Base-by-base conservation (phyloP, 1,139 yeast genomes). In the Dujonia santamariae region DNA sequence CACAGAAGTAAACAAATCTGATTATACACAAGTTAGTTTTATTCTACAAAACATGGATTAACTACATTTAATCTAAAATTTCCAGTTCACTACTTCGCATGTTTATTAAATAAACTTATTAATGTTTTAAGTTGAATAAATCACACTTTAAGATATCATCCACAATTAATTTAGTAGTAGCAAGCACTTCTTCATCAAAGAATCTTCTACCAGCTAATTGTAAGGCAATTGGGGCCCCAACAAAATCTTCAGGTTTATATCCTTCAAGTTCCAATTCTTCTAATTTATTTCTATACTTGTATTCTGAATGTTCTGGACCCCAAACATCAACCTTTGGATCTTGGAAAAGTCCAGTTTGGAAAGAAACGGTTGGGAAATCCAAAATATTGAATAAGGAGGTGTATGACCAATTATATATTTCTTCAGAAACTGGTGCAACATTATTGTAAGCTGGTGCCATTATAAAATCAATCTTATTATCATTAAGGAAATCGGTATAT, bases 341-440 rank as follows among this genome's bases (percentile, higher is more conserved):
- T 48, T 77, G 85, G 48, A 55, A 64, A 43, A 78, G 54, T 11
- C 84, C 82, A 7, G 85, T 72, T 49, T 83, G 86, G 56, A 78
- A 63, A 2, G 69, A 68, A 39, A 79, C 69, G 26, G 80, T 68
- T 31, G 87, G 84, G 47, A 76, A 65, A 51, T 81, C 87, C 44
- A 80, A 57, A 37, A 80, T 52, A 52, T 80, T 81, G 68, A 78
- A 83, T 44, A 82, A 69, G 0, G 85, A 58, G 9, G 88, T 81
- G 60, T 82, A 83, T 3, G 86, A 81, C 92, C 94, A 83, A 57
- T 81, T 80, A 51, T 72, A 75, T 9, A 83, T 73, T 35, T 75
- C 72, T 31, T 75, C 80, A 13, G 80, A 77, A 34, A 70, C 73
- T 15, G 90, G 87, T 4, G 94, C 88, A 35, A 80, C 84, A 40